Percentiles rank a stretch among this genome's conserved stretches.
These are phyloP conservation scores for Begonia peltatifolia DNA, from an alignment of 306 rosid species.

Conservation along the genomic window DNA sequence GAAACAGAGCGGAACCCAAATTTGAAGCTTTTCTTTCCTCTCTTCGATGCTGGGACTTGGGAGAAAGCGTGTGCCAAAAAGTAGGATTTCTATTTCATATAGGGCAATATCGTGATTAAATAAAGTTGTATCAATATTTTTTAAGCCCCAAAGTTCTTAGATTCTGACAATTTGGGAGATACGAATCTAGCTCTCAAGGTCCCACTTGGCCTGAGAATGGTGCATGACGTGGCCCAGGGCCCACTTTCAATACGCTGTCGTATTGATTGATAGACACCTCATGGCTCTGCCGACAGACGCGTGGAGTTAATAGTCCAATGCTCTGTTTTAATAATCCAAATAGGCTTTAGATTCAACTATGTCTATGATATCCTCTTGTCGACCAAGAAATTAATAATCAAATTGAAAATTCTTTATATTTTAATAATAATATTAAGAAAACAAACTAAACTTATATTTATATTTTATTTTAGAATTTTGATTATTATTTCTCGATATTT, in stretches of 20 bases:
- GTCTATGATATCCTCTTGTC: too few species aligned
- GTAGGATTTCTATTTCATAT: not conserved
- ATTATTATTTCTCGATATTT: too few species aligned
- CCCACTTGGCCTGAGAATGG: not conserved
- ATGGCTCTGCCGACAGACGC: not conserved
- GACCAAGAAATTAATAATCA: too few species aligned
- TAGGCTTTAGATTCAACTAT: too few species aligned
- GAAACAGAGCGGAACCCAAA: conserved; percentile 17
- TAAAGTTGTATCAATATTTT: not conserved
- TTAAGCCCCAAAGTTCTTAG: too few species aligned
- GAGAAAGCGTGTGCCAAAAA: conserved; percentile 5
- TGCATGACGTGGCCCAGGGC: not conserved
- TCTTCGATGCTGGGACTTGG: conserved; percentile 4
- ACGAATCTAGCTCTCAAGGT: not conserved
- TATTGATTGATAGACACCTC: not conserved
- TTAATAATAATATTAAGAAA: too few species aligned
- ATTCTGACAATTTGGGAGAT: not conserved
- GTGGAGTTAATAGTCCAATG: too few species aligned
- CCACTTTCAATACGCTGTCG: not conserved
- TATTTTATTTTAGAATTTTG: too few species aligned
- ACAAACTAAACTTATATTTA: too few species aligned
- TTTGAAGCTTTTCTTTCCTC: conserved; percentile 4
- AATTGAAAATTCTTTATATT: too few species aligned
- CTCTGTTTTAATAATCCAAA: too few species aligned
- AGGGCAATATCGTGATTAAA: not conserved